These are phyloP conservation scores for Salix suchowensis DNA, from an alignment of 345 rosid species.

Conservation along the genomic window DNA sequence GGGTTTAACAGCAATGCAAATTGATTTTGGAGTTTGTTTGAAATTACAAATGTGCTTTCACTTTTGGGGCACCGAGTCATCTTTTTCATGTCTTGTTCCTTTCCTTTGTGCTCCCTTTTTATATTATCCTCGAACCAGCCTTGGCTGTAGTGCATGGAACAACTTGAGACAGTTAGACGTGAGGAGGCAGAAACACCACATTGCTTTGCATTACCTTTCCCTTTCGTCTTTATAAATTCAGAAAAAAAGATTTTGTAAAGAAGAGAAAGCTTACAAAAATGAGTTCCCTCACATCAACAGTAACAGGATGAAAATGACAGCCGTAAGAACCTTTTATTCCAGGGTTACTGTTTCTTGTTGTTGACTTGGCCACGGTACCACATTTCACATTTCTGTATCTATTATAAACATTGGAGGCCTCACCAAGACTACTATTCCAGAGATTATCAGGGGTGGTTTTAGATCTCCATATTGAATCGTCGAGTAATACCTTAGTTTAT, in stretches of 20 bases:
- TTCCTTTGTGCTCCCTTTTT: background rate
- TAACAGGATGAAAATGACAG: background rate
- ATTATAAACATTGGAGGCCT: no score
- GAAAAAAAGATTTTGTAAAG: background rate
- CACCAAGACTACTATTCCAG: no score
- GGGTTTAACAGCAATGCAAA: no score
- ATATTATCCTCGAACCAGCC: background rate
- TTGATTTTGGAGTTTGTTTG: no score
- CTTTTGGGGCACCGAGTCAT: background rate
- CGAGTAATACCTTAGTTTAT: no score
- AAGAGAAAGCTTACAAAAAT: background rate
- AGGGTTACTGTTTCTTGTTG: no score
- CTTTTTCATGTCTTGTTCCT: background rate
- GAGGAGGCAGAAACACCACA: background rate
- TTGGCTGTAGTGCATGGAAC: background rate
- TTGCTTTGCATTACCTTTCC: background rate
- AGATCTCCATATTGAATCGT: no score
- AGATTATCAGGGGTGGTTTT: no score
- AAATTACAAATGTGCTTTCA: no score
- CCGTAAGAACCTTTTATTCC: background rate
- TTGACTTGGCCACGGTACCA: no score
- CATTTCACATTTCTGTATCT: no score
- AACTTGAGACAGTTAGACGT: background rate
- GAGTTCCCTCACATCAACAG: background rate
- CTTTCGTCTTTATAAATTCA: background rate